A percentile compares a stretch with the other conserved stretches of the same genome.
Conservation (phyloP, 176 grass and related monocot genomes). For the Secale cereale region DNA sequence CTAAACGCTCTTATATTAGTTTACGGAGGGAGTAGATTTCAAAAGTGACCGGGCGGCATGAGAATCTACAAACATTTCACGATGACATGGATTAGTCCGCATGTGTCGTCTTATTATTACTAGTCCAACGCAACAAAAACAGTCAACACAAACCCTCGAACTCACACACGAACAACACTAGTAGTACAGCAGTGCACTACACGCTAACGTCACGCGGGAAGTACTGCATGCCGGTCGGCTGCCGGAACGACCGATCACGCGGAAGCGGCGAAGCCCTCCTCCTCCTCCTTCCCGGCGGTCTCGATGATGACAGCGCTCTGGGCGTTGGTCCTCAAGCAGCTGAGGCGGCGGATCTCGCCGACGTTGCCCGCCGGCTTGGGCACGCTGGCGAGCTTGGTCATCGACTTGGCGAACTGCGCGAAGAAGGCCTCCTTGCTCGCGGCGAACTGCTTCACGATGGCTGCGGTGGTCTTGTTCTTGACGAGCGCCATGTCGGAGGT, state of each 20-base stretch:
- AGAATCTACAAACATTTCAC: too few relatives aligned
- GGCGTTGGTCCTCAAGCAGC: conserved; percentile 18
- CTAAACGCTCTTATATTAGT: too few relatives aligned
- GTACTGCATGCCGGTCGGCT: background rate
- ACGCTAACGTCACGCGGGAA: too few relatives aligned
- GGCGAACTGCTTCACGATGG: background rate
- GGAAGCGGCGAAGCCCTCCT: background rate
- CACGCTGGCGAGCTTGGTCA: conserved; percentile 30
- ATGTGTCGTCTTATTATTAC: too few relatives aligned
- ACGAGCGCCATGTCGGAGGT: conserved; percentile 40
- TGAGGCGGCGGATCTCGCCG: conserved; percentile 29
- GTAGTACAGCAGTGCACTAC: too few relatives aligned
- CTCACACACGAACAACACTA: too few relatives aligned
- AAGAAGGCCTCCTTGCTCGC: conserved; percentile 33
- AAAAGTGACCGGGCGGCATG: too few relatives aligned
- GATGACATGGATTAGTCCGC: too few relatives aligned
- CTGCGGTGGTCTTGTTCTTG: background rate
- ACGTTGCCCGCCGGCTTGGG: background rate
- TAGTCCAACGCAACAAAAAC: too few relatives aligned
- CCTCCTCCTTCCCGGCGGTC: background rate
- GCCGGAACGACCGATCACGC: background rate
- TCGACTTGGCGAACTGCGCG: conserved; percentile 24
- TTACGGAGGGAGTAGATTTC: too few relatives aligned
- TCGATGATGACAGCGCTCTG: background rate
- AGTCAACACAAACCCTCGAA: too few relatives aligned